Evolutionary conservation across 225 moss, liverwort and hornwort genomes (phyloP).

Genomic region (Marchantia polymorpha): DNA sequence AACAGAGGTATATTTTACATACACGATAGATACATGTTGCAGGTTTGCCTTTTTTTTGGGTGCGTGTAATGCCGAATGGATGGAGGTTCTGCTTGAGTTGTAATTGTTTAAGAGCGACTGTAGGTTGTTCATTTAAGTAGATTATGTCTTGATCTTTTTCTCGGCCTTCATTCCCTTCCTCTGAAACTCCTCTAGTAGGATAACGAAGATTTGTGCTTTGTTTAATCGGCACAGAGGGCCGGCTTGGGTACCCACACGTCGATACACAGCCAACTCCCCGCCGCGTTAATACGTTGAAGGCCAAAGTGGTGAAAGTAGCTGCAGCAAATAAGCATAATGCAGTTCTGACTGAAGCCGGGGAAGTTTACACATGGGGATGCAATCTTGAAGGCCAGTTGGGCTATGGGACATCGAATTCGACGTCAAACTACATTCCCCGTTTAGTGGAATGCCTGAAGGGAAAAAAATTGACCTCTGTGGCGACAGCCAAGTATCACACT

Average conservation of each 20-base stretch:
- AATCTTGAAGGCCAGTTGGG: conserved; percentile 92
- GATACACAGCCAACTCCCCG: conserved; percentile 96
- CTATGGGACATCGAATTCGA: conserved; percentile 94
- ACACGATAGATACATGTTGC: background rate
- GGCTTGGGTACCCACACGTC: conserved; percentile 90
- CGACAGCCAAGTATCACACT: conserved; percentile 88
- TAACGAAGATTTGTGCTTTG: background rate
- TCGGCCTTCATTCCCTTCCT: background rate
- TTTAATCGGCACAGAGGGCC: conserved; percentile 67
- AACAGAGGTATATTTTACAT: conserved; percentile 68
- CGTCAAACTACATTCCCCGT: conserved; percentile 79
- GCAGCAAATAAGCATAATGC: conserved; percentile 99
- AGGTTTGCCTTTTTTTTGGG: background rate
- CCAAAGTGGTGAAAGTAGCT: conserved; percentile 71
- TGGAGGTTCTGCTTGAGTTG: background rate
- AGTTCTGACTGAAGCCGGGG: conserved; percentile 80
- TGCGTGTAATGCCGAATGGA: background rate
- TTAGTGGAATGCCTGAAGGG: conserved; percentile 84
- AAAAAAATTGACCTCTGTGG: conserved; percentile 65
- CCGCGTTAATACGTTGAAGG: conserved; percentile 75
- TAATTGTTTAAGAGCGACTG: background rate
- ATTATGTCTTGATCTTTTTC: background rate
- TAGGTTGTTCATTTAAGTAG: background rate
- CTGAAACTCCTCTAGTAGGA: background rate
- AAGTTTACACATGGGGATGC: conserved; percentile 96